These are phyloP conservation scores for Trypanosoma platydactyli DNA, from an alignment of 208 protist genomes.

Conservation along the genomic window DNA sequence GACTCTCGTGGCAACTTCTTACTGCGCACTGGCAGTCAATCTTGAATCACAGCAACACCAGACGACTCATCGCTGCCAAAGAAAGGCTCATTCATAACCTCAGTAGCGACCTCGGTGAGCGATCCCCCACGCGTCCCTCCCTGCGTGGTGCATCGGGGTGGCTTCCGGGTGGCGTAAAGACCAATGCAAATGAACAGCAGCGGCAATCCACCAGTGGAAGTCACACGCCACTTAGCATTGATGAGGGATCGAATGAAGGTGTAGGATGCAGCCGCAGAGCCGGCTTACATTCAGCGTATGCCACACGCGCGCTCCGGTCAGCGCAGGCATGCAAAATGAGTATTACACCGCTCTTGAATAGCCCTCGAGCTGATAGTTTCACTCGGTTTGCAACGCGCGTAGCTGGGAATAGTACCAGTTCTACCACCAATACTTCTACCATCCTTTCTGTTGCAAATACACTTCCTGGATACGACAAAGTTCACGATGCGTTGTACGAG, in stretches of 20 bases:
- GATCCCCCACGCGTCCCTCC: neutral
- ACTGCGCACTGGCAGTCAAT: conserved; percentile 2
- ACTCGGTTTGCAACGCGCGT: neutral
- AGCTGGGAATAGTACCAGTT: no score
- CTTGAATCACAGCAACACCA: conserved; percentile 7
- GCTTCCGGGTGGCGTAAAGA: neutral
- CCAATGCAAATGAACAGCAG: neutral
- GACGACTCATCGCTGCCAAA: conserved; percentile 8
- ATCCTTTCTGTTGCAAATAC: no score
- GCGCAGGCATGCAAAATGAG: neutral
- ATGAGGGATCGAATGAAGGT: neutral
- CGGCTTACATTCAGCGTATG: neutral
- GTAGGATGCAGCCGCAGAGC: neutral
- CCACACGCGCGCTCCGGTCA: neutral
- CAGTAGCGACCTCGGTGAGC: neutral
- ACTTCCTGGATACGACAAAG: no score
- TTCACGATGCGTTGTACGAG: no score
- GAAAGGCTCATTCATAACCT: conserved; percentile 7
- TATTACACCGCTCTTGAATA: neutral
- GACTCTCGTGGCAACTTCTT: conserved; percentile 16
- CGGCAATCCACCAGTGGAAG: neutral
- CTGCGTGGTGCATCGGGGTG: neutral
- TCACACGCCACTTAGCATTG: neutral
- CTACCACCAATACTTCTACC: neutral
- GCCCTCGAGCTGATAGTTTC: neutral